phyloP scores from a whole-genome alignment of 176 grass and related monocot species.

The Avena atlantica region DNA sequence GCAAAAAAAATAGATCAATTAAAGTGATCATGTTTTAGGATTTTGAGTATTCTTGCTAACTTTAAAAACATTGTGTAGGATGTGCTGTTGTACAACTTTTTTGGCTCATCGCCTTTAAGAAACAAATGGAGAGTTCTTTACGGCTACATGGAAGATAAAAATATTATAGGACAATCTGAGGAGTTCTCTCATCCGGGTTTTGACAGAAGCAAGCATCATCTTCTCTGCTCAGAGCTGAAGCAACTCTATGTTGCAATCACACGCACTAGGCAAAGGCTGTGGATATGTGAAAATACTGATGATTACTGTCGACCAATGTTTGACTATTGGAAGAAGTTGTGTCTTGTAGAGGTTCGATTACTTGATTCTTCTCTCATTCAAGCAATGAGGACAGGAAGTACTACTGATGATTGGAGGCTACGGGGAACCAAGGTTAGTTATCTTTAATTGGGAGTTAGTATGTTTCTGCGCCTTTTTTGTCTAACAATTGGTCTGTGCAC shows the following conservation, averaged over 20 bases:
- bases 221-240: constrained; percentile 93
- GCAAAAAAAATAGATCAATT: neutral
- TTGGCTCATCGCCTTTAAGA: constrained; percentile 65
- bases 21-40: neutral
- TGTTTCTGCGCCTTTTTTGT: neutral
- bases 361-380: constrained; percentile 68
- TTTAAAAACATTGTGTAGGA: constrained; percentile 61
- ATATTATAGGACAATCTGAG: constrained; percentile 45
- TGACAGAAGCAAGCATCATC: constrained; percentile 60
- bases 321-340: constrained; percentile 88
- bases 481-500: neutral
- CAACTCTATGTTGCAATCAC: constrained; percentile 95
- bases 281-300: constrained; percentile 84
- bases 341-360: constrained; percentile 72
- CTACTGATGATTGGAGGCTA: constrained; percentile 71
- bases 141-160: constrained; percentile 65
- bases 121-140: constrained; percentile 91
- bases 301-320: constrained; percentile 80
- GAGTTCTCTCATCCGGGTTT: constrained; percentile 58
- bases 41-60: neutral
- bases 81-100: constrained; percentile 88
- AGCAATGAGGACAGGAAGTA: constrained; percentile 73
- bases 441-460: neutral
- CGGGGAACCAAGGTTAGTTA: constrained; percentile 76
- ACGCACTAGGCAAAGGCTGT: constrained; percentile 82